These are phyloP conservation scores for Colletotrichum tropicale DNA, from an alignment of 2,329 filamentous ascomycete species.

Conservation along the genomic window DNA sequence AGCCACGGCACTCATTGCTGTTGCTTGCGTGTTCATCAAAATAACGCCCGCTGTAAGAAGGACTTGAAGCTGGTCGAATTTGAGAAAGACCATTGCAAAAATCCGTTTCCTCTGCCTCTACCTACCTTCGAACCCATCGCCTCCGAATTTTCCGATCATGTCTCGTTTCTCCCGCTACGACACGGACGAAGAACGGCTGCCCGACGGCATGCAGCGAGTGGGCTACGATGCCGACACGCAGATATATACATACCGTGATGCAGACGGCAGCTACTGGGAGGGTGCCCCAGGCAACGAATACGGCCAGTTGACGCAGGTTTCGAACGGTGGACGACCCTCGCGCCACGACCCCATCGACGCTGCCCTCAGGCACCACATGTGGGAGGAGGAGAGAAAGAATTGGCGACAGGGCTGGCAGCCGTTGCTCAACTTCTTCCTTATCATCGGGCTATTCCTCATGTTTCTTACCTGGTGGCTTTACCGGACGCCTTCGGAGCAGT, in stretches of 20 bases:
- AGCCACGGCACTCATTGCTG: not conserved
- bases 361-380: not conserved
- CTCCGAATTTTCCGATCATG: slow-evolving; percentile 32
- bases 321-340: slow-evolving; percentile 31
- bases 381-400: slow-evolving; percentile 36
- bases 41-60: not conserved
- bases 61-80: not conserved
- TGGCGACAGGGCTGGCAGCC: slow-evolving; percentile 58
- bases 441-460: slow-evolving; percentile 56
- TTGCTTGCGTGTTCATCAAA: not conserved
- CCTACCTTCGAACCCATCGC: not conserved
- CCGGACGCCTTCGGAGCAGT: slow-evolving; percentile 26
- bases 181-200: slow-evolving; percentile 56
- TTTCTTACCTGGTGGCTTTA: slow-evolving; percentile 54
- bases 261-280: slow-evolving; percentile 53
- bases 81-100: not conserved
- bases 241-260: slow-evolving; percentile 56
- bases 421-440: slow-evolving; percentile 62
- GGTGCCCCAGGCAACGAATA: slow-evolving; percentile 54
- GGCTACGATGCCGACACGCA: slow-evolving; percentile 62
- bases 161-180: slow-evolving; percentile 47
- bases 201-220: slow-evolving; percentile 57
- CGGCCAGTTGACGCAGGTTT: slow-evolving; percentile 48
- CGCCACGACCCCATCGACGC: slow-evolving; percentile 33
- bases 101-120: not conserved